Base-by-base conservation (phyloP, 768 basidiomycete species). In the Phanerochaete carnosa region DNA sequence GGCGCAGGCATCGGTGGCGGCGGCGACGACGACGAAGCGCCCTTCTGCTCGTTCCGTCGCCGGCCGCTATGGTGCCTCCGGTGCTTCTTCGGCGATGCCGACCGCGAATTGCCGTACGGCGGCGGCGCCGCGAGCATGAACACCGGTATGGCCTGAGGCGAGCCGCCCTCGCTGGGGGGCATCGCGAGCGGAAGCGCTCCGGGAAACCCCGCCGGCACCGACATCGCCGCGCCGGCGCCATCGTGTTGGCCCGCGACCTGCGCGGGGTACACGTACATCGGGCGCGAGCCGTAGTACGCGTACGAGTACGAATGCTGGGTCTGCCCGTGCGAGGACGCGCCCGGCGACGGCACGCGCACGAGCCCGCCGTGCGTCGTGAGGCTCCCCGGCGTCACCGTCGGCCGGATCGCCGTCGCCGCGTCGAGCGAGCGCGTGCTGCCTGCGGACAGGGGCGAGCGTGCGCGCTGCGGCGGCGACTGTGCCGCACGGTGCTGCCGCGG, bases 41-140 rank as follows among this genome's bases (percentile, higher is more conserved):
- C 33, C 47, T 45, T 30, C 22, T 26, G 49, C 22, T n/a, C 45
- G 22, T 50, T 9, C 8, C 28, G 55, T 19, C 30, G 49, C 25
- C 57, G 19, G 26, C 47, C 37, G n/a, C 16, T 39, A 37, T 60
- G 59, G 22, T 54, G 59, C 16, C 30, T 9, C 15, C 46, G 61
- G 29, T 62, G 61, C 37, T 49, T 45, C n/a, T 35, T 55, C 22
- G 60, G 66, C 12, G 61, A 58, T 3, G 58, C 22, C 3, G 64
- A 63, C n/a, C 64, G 54, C 16, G 33, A 11, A 30, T 12, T 35
- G 23, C 63, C 43, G 2, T 62, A 45, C 29, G 61, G 64, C n/a
- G 64, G 51, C 7, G 68, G 68, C 11, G 63, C 62, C 1, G 65
- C 59, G 46, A 66, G 60, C 62, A 69, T 64, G 32, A 65, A 69